phyloP scores from a whole-genome alignment of 352 stramenopile genomes.

The Vaucheria bursata region DNA sequence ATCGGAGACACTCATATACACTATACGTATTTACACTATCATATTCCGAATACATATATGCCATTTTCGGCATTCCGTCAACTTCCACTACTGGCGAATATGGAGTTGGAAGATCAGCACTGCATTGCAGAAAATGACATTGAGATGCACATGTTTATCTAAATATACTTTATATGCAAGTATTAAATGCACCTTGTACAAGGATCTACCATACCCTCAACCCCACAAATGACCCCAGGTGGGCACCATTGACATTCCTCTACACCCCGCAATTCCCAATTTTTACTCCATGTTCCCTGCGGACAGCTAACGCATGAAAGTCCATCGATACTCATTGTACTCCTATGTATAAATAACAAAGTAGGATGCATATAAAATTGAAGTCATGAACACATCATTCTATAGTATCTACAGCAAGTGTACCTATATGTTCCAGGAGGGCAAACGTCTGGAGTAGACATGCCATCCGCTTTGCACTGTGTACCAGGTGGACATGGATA shows the following conservation, averaged over 20 bases:
- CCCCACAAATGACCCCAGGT: conserved; percentile 77
- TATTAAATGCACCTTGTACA: conserved; percentile 55
- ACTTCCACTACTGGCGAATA: conserved; percentile 65
- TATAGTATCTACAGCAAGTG: too few relatives aligned
- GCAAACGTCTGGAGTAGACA: conserved; percentile 72
- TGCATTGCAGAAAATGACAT: conserved; percentile 10
- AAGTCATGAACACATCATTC: neutral
- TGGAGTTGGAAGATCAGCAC: conserved; percentile 77
- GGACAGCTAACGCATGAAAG: conserved; percentile 76
- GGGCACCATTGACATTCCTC: conserved; percentile 79
- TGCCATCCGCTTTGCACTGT: conserved; percentile 77
- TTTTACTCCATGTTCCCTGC: conserved; percentile 93
- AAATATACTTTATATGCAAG: neutral
- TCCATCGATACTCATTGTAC: conserved; percentile 67
- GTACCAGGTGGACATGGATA: conserved; percentile 82
- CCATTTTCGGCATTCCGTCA: conserved; percentile 55
- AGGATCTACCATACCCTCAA: conserved; percentile 86
- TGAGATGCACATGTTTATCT: neutral
- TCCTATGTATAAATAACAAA: conserved; percentile 17
- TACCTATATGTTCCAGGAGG: conserved; percentile 78
- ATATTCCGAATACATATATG: conserved; percentile 50
- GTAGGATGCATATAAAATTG: neutral
- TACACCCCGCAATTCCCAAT: conserved; percentile 77
- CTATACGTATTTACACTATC: conserved; percentile 65
- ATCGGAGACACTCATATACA: conserved; percentile 77